Evolutionary conservation across 2,329 filamentous ascomycete species (phyloP).

Genomic region (Diatrype stigma): DNA sequence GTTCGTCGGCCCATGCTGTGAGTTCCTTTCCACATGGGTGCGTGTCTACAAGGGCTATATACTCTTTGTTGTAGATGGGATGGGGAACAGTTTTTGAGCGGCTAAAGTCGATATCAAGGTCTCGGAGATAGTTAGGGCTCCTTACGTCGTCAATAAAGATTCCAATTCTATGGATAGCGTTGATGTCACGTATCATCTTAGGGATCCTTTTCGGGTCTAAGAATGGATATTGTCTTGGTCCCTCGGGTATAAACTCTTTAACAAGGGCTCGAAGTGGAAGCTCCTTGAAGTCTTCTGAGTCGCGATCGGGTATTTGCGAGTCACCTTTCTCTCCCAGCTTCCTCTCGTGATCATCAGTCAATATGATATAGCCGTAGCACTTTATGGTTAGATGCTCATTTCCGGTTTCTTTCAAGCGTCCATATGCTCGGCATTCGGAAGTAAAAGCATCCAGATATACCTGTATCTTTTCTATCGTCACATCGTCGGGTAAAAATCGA

Average conservation of each 20-base stretch:
- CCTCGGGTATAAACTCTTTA: neutral
- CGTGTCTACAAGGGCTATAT: neutral
- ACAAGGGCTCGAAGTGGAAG: neutral
- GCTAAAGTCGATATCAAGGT: neutral
- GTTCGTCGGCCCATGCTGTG: neutral
- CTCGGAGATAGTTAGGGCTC: neutral
- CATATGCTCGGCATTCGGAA: conserved; percentile 1
- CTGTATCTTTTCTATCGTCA: neutral
- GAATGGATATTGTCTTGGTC: neutral
- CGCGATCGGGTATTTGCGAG: neutral
- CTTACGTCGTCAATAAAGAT: neutral
- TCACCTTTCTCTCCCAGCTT: neutral
- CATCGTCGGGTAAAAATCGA: neutral
- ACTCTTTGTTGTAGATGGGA: neutral
- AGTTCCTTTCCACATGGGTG: neutral
- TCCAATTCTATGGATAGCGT: neutral
- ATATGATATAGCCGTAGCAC: neutral
- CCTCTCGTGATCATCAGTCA: neutral
- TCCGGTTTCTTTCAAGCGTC: neutral
- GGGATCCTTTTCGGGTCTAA: neutral
- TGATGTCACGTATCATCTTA: neutral
- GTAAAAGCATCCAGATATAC: neutral
- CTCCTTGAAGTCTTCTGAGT: neutral
- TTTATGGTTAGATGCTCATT: neutral
- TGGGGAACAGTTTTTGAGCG: neutral